These are phyloP conservation scores for Telfairia occidentalis DNA, from an alignment of 331 rosid species.

Conservation along the genomic window DNA sequence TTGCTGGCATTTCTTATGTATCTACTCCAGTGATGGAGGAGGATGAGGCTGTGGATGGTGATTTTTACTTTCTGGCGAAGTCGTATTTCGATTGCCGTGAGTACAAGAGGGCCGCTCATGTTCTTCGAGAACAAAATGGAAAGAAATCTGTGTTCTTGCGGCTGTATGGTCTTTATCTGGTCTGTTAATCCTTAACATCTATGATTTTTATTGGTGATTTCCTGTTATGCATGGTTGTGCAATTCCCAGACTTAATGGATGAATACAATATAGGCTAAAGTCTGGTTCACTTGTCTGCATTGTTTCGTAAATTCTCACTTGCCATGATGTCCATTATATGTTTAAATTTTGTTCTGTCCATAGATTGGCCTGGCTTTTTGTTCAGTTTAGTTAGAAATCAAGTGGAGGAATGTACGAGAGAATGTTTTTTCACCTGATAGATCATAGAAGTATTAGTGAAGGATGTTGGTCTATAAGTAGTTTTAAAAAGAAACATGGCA, in stretches of 20 bases:
- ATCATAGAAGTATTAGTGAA: not conserved
- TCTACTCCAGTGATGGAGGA: slow-evolving; percentile 88
- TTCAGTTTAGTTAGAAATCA: not conserved
- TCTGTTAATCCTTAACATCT: slow-evolving; percentile 19
- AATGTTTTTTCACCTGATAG: not conserved
- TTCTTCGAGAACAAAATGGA: slow-evolving; percentile 59
- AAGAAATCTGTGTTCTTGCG: slow-evolving; percentile 66
- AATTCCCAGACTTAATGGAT: not conserved
- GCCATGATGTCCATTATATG: not conserved
- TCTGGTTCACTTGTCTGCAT: not conserved
- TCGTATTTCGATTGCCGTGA: slow-evolving; percentile 75
- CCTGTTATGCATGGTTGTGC: not conserved
- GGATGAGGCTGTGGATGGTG: slow-evolving; percentile 61
- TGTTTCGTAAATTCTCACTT: not conserved
- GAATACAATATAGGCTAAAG: not conserved
- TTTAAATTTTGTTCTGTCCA: not conserved
- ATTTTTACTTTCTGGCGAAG: slow-evolving; percentile 68
- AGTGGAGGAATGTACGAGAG: not conserved
- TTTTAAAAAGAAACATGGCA: not conserved
- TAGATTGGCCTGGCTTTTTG: not conserved
- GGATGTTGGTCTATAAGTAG: not conserved
- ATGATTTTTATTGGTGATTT: not conserved
- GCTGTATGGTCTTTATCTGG: slow-evolving; percentile 68
- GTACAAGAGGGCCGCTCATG: slow-evolving; percentile 74
- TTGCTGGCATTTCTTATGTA: slow-evolving; percentile 57